Conservation (phyloP, 129 eudicot species). For the Centella asiatica region DNA sequence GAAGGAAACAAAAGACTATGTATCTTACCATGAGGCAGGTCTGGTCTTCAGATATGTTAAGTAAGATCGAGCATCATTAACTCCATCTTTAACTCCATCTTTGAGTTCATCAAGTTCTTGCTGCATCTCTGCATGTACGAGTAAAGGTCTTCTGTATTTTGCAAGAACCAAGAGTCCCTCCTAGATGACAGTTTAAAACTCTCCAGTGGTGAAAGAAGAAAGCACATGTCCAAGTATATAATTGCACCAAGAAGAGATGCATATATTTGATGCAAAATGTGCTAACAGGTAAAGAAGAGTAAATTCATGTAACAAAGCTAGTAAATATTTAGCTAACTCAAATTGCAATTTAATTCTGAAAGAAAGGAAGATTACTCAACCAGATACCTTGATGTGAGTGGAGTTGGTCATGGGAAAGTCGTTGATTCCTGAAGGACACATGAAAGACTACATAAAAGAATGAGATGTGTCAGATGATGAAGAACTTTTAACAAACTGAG, state of each 20-base stretch:
- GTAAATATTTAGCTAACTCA: neutral
- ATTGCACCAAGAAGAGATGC: neutral
- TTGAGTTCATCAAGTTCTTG: slow-evolving; percentile 35
- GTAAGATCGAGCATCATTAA: slow-evolving; percentile 54
- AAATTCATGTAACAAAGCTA: slow-evolving; percentile 1
- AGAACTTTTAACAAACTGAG: neutral
- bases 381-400: slow-evolving; percentile 77
- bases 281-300: slow-evolving; percentile 2
- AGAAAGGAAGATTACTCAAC: neutral
- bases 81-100: slow-evolving; percentile 27
- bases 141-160: slow-evolving; percentile 79
- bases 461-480: slow-evolving; percentile 7
- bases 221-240: neutral
- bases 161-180: slow-evolving; percentile 74
- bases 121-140: slow-evolving; percentile 85
- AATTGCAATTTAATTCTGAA: neutral
- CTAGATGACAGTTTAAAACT: slow-evolving; percentile 27
- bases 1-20: neutral
- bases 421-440: slow-evolving; percentile 97
- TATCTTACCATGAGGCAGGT: slow-evolving; percentile 71
- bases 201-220: neutral
- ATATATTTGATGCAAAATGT: neutral
- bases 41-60: slow-evolving; percentile 83
- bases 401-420: slow-evolving; percentile 97
- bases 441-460: slow-evolving; percentile 65